These are phyloP conservation scores for Alternaria viburni DNA, from an alignment of 2,329 filamentous ascomycete genomes.

Conservation along the genomic window DNA sequence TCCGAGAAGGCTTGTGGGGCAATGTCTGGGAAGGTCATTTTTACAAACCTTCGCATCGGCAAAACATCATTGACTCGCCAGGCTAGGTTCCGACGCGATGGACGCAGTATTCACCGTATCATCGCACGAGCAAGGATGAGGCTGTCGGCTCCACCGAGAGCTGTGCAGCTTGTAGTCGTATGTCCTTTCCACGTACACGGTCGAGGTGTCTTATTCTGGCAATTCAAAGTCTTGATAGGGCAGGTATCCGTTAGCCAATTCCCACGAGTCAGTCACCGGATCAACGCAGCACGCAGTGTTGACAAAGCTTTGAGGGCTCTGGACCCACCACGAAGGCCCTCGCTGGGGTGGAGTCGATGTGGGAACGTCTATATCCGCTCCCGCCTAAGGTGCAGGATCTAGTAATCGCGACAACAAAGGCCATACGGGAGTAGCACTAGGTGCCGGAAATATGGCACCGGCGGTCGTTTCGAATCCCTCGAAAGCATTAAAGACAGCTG, in stretches of 20 bases:
- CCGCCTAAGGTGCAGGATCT: constrained; percentile 1
- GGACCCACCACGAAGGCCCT: not conserved
- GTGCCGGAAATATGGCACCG: not conserved
- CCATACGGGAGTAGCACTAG: not conserved
- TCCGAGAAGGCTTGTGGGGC: not conserved
- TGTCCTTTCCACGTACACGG: not conserved
- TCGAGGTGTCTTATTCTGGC: not conserved
- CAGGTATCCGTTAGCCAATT: not conserved
- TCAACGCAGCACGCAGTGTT: not conserved
- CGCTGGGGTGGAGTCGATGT: not conserved
- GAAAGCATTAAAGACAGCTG: not conserved
- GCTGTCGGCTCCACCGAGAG: not conserved
- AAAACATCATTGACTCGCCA: not conserved
- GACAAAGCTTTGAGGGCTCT: not conserved
- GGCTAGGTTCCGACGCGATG: not conserved
- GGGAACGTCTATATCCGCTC: not conserved
- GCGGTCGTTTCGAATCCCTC: not conserved
- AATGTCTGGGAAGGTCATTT: not conserved
- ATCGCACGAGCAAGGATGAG: not conserved
- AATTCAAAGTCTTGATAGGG: not conserved
- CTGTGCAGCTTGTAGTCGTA: not conserved
- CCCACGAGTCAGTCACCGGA: constrained; percentile 1
- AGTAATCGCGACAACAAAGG: not conserved
- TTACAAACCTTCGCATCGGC: not conserved
- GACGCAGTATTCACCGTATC: not conserved